These are phyloP conservation scores for Tilletiopsis washingtonensis DNA, from an alignment of 1,284 basidiomycete species.

Conservation along the genomic window DNA sequence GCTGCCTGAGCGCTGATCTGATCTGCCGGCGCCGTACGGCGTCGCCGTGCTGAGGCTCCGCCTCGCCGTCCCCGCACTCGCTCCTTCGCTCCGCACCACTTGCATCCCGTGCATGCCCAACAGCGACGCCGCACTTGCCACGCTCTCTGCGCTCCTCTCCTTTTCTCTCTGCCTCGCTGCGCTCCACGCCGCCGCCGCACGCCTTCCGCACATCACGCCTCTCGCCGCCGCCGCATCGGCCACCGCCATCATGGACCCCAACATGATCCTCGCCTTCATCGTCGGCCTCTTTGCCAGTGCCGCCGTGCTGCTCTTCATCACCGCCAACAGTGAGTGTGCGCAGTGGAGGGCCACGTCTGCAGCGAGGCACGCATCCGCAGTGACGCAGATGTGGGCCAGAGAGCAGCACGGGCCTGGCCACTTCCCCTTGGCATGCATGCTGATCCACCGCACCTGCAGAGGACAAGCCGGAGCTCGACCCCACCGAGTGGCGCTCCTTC, in stretches of 20 bases:
- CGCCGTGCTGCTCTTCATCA: slow-evolving; percentile 28
- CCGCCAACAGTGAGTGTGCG: slow-evolving; percentile 17
- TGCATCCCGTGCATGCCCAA: no score
- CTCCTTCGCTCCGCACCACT: no score
- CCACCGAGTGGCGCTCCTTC: slow-evolving; percentile 71
- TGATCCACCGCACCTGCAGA: slow-evolving; percentile 2
- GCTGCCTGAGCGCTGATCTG: no score
- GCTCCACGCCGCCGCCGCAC: no score
- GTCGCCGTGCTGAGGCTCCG: no score
- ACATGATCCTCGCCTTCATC: slow-evolving; percentile 32
- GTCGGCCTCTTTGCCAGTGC: slow-evolving; percentile 30
- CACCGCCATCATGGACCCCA: slow-evolving; percentile 37
- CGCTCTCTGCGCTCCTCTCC: no score
- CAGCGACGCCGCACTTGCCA: no score
- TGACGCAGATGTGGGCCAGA: neutral
- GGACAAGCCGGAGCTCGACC: slow-evolving; percentile 60
- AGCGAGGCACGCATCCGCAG: neutral
- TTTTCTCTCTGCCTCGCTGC: no score
- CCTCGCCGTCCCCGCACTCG: no score
- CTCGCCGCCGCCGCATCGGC: slow-evolving; percentile 28
- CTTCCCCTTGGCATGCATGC: neutral
- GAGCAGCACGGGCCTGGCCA: no score
- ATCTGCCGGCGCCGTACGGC: no score
- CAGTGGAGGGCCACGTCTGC: neutral
- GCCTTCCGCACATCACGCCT: no score